Conservation (phyloP, 164 flowering plant genomes). For the Vitis rotundifolia region DNA sequence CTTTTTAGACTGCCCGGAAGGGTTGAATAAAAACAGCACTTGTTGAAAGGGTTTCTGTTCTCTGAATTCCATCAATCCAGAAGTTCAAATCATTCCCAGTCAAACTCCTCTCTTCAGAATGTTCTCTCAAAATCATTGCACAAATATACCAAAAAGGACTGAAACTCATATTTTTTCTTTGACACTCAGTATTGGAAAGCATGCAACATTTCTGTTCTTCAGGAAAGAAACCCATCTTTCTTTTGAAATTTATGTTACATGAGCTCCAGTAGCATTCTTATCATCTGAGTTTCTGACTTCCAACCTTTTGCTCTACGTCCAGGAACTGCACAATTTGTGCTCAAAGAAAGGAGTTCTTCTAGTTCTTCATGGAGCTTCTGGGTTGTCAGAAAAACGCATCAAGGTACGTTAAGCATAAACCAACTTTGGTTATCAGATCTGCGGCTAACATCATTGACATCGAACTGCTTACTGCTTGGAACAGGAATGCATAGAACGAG, state of each 20-base stretch:
- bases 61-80: too few relatives aligned
- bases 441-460: background rate
- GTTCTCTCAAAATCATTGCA: too few relatives aligned
- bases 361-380: constrained; percentile 99
- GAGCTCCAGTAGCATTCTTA: background rate
- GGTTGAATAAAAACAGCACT: too few relatives aligned
- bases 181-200: background rate
- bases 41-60: too few relatives aligned
- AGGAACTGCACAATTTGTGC: constrained; percentile 69
- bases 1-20: too few relatives aligned
- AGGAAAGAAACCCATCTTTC: background rate
- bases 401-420: constrained; percentile 44
- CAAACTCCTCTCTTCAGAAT: too few relatives aligned
- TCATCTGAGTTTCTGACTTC: constrained; percentile 9
- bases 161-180: background rate
- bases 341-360: constrained; percentile 71
- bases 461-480: constrained; percentile 5
- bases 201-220: too few relatives aligned
- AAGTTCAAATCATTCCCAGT: too few relatives aligned
- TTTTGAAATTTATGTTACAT: too few relatives aligned
- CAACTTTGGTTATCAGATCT: too few relatives aligned
- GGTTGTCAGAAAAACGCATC: constrained; percentile 68
- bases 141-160: too few relatives aligned
- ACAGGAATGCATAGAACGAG: constrained; percentile 82
- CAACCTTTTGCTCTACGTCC: constrained; percentile 13